Conservation (phyloP, 805 yeast genomes). For the Candida stauntonica region DNA sequence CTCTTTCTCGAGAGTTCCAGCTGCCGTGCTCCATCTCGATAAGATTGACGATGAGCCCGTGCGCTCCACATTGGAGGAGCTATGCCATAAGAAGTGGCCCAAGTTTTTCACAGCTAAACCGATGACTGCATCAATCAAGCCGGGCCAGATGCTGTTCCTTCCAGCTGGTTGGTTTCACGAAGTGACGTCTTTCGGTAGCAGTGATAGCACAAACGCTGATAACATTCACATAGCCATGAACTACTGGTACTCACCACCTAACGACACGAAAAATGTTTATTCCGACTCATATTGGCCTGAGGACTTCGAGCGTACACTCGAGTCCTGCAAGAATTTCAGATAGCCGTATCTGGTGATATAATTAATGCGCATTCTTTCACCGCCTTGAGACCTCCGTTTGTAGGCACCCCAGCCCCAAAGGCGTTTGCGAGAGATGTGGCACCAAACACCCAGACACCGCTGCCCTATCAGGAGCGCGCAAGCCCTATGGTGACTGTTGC, state of each 20-base stretch:
- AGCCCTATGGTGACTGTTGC: slow-evolving; percentile 7
- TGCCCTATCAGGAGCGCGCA: slow-evolving; percentile 1
- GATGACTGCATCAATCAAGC: slow-evolving; percentile 44
- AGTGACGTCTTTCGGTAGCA: slow-evolving; percentile 57
- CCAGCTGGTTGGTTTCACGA: slow-evolving; percentile 86
- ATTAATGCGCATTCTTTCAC: not conserved
- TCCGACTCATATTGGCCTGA: slow-evolving; percentile 48
- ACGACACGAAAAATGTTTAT: slow-evolving; percentile 35
- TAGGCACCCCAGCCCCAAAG: not conserved
- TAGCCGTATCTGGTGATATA: not conserved
- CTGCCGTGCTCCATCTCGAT: slow-evolving; percentile 55
- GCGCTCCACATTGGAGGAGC: slow-evolving; percentile 28
- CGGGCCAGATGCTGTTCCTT: slow-evolving; percentile 64
- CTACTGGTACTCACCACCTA: slow-evolving; percentile 74
- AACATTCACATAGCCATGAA: slow-evolving; percentile 57
- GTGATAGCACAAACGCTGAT: slow-evolving; percentile 11
- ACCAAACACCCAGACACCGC: slow-evolving; percentile 6
- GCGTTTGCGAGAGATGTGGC: not conserved
- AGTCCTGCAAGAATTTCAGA: slow-evolving; percentile 26
- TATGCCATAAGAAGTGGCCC: slow-evolving; percentile 44
- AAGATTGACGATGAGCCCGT: slow-evolving; percentile 36
- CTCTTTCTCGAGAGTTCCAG: slow-evolving; percentile 62
- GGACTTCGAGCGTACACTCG: slow-evolving; percentile 44
- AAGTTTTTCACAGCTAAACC: slow-evolving; percentile 39
- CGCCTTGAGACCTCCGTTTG: too few species aligned